phyloP scores from a whole-genome alignment of 2,329 filamentous ascomycete species.

The Exserohilum turcica region DNA sequence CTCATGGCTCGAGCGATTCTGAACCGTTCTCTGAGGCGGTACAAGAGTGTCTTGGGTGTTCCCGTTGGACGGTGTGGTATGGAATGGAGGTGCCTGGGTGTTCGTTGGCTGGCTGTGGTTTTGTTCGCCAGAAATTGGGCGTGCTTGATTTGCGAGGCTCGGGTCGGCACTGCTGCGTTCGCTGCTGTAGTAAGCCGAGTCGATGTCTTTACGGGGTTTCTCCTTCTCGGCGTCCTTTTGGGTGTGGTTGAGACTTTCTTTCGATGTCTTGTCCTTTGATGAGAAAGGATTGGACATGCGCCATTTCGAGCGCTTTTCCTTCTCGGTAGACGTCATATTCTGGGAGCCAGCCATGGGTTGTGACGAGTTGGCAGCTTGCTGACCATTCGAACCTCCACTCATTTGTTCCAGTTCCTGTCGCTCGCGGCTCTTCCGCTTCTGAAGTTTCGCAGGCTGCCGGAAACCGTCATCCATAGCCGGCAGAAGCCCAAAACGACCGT shows the following conservation, averaged over 20 bases:
- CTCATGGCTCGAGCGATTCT: slow-evolving; percentile 29
- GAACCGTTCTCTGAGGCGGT: slow-evolving; percentile 21
- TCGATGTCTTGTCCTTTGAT: slow-evolving; percentile 39
- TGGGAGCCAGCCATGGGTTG: slow-evolving; percentile 24
- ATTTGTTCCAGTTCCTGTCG: slow-evolving; percentile 33
- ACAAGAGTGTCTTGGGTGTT: slow-evolving; percentile 17
- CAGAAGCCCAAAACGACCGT: not conserved
- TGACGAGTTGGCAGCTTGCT: slow-evolving; percentile 23
- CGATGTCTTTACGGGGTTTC: slow-evolving; percentile 23
- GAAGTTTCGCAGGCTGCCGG: slow-evolving; percentile 37
- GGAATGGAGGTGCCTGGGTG: slow-evolving; percentile 21
- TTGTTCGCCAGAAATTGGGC: slow-evolving; percentile 37
- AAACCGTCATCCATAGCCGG: slow-evolving; percentile 27
- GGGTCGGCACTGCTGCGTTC: slow-evolving; percentile 41
- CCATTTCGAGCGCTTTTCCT: slow-evolving; percentile 47
- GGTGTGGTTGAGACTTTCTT: slow-evolving; percentile 11
- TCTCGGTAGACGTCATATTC: slow-evolving; percentile 28
- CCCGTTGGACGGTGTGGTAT: slow-evolving; percentile 9
- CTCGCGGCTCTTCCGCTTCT: slow-evolving; percentile 41
- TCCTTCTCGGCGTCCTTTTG: slow-evolving; percentile 20
- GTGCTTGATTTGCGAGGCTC: slow-evolving; percentile 37
- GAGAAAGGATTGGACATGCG: slow-evolving; percentile 46
- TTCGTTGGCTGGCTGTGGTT: slow-evolving; percentile 23
- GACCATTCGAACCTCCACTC: slow-evolving; percentile 25
- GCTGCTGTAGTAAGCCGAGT: slow-evolving; percentile 44